Base-by-base conservation (phyloP, 164 flowering plant species). In the Stephania yunnanensis region DNA sequence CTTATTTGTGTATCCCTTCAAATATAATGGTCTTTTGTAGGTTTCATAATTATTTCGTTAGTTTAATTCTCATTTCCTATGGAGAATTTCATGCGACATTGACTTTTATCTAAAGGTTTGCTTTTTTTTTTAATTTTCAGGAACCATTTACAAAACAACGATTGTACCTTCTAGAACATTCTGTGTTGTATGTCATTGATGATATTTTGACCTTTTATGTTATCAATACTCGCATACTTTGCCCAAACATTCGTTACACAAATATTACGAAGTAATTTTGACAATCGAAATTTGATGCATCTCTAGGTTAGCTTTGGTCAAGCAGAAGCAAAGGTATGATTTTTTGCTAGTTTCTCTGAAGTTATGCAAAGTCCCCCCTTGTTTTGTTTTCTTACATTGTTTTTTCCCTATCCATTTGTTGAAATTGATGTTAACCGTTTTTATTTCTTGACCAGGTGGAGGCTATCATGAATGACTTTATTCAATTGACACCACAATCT, bases 401-500 rank as follows among this genome's bases (percentile, higher is more conserved):
- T 25, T 31, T 52, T 50, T 52, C 19, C 4, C 46, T 46, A 20
- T 75, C 31, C 19, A 5, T 69, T 69, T 44, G 71, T 20, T 15
- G 22, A 69, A 22, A 19, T 10, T 69, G 46, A 74, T 29, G 17
- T 19, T 77, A 42, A 44, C 68, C 19, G 42, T 46, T 36, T n/a
- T 71, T 45, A 4, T 11, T 80, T 73, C 74, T 48, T 81, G 70
- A 48, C 76, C 91, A 95, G 99, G 82, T 95, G 70, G 97, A 95
- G 78, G 98, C 99, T 69, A 81, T 95, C 79, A 92, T 95, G 97
- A 88, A 91, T 83, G 99, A 95, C 81, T 93, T 92, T 74, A 86
- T 95, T 80, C 97, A 91, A 84, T 87, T 93, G 77, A 90, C 81
- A 73, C 89, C 99, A 58, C 89, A 84, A 71, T 91, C 96, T 19